Evolutionary conservation across 345 rosid genomes (phyloP), one percentile per base, ranked within the genome.

Genomic region (Combretum micranthum): DNA sequence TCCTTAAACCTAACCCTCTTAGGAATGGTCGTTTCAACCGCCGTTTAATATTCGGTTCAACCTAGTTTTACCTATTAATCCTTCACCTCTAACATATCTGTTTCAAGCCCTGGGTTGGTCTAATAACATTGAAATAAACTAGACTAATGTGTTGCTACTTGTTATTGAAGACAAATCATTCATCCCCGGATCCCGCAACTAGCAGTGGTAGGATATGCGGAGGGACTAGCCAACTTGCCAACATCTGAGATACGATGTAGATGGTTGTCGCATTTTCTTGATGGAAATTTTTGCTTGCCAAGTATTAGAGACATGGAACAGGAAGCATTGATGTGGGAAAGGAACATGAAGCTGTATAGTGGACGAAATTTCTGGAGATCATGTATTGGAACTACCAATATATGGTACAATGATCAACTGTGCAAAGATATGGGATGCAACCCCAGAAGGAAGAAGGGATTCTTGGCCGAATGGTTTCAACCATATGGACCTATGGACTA

Each of bases 401-500:
- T 68, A 32, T 65, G 72, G 71, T 59, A 68, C 66, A 62, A 32
- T 54, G 76, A 65, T 50, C 74, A 71, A 45, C 59, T 74, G 18
- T 77, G 82, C 77, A 77, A 66, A 59, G 79, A 77, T 63, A 69
- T 74, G 72, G 68, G 72, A 44, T 68, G 63, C 56, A 66, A 69
- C 56, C 63, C 72, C 17, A 68, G 61, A 48, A 74, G 82, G 55
- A 74, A 74, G 57, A 68, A 42, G 13, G 71, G 82, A 20, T 18
- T 74, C 44, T 50, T 68, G 3, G 62, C 70, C 13, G 79, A 74
- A 32, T 60, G 69, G 53, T 70, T 77, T 55, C 53, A 44, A 47
- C 73, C 79, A 42, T 74, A 74, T 39, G 74, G 67, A 22, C 72
- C 82, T 20, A 42, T 32, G 18, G 79, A 77, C 53, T 74, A 74